Evolutionary conservation across 116 monocot genomes (phyloP), one percentile per base, ranked within the genome.

Genomic region (Thalassia testudinum): DNA sequence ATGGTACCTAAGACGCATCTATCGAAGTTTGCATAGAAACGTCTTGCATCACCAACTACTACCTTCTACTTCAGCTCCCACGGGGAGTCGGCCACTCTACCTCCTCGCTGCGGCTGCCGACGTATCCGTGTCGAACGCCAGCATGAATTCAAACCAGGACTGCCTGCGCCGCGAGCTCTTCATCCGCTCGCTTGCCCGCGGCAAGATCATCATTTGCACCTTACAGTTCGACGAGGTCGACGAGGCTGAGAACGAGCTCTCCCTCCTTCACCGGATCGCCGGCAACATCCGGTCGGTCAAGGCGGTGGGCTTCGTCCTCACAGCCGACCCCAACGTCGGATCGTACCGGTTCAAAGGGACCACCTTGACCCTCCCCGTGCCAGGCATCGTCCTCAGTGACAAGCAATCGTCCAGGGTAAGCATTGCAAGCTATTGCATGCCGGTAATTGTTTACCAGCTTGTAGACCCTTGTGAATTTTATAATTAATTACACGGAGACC

Each of bases 251-350:
- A 67, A 18, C 63, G 30, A 34, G 30, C 30, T 34, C 10, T 34
- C 30, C 30, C 3, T 34, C 30, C 44, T 86, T 12, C 37, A 56
- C 42, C 43, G 21, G 19, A 56, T 81, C 26, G 51, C 69, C 17
- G 26, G 65, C 22, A 66, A 69, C 20, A 72, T 81, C 20, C 26
- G 45, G 50, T 52, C 26, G 15, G 61, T 78, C n/a, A 72, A 72
- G 11, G 86, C 86, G 17, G 71, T 66, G 2, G 86, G 86, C 25
- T 78, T 86, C 69, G 67, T 86, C 54, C 25, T 86, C 24, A 68
- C 75, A 0, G 50, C 60, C 47, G 78, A 72, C 25, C 66, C 66
- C 22, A 47, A 53, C 16, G 30, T 37, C 4, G 57, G 69, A 15
- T 52, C 59, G 5, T 34, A 59, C 16, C 65, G 29, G 37, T 51